Evolutionary conservation across 1,284 basidiomycete genomes (phyloP), one percentile per base, ranked within the genome.

Genomic region (Apiotrichum gracile): DNA sequence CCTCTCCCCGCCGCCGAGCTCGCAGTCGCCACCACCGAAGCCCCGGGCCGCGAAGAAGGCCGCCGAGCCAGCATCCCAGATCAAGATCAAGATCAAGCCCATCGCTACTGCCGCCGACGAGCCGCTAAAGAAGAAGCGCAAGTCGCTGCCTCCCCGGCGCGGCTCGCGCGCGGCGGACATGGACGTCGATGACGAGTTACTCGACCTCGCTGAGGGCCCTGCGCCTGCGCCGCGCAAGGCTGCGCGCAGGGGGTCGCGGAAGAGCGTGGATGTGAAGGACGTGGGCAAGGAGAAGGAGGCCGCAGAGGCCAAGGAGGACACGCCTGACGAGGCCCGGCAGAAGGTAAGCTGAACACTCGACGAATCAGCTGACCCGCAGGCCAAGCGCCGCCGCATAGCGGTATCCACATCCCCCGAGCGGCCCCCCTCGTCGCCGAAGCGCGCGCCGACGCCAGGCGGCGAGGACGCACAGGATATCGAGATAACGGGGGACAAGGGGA

Each of bases 1-100:
- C n/a, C n/a, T n/a, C n/a, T n/a, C n/a, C n/a, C n/a, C n/a, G n/a
- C n/a, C n/a, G n/a, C n/a, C n/a, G n/a, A n/a, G n/a, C n/a, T n/a
- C n/a, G n/a, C n/a, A n/a, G n/a, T n/a, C n/a, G n/a, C n/a, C n/a
- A n/a, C n/a, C n/a, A n/a, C n/a, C n/a, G n/a, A n/a, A n/a, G n/a
- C n/a, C n/a, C n/a, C n/a, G 17, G 7, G 13, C 21, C 4, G 31
- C 17, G 3, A 12, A 41, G 16, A 22, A 10, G 16, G 10, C 27
- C 14, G 27, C 31, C 3, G n/a, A 22, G 22, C 3, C 39, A 6
- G 12, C 43, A 31, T 31, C 38, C 7, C 51, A 51, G 35, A 33
- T 44, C 35, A 48, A 33, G 26, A 34, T 55, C 19, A 52, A 56
- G 47, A 22, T 49, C 37, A 45, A 45, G 44, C 44, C 37, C 8